Percentiles rank a stretch among this genome's conserved stretches.
Conservation (phyloP, 495 filamentous ascomycete genomes). For the Endocarpon pusillum region DNA sequence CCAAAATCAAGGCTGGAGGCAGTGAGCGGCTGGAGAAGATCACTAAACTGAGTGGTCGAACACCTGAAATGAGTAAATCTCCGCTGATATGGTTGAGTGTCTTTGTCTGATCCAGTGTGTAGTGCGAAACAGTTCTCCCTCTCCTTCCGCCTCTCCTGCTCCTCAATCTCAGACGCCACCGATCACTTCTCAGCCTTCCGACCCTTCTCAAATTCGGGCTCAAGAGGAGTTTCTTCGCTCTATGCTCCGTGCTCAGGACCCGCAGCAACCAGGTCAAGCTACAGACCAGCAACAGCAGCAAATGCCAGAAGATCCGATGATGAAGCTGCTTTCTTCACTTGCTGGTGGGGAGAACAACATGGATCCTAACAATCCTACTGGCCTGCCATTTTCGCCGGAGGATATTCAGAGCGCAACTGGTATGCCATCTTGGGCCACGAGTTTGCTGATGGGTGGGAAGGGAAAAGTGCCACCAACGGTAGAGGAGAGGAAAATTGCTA, state of each 20-base stretch:
- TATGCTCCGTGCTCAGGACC: slow-evolving; percentile 21
- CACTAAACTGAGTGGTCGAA: slow-evolving; percentile 54
- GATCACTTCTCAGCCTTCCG: slow-evolving; percentile 5
- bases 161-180: slow-evolving; percentile 19
- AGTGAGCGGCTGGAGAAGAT: slow-evolving; percentile 69
- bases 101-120: no score
- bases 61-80: no score
- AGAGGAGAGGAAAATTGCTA: slow-evolving; percentile 26
- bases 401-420: slow-evolving; percentile 20
- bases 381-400: slow-evolving; percentile 17
- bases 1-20: slow-evolving; percentile 74
- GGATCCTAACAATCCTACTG: slow-evolving; percentile 19
- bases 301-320: slow-evolving; percentile 38
- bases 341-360: slow-evolving; percentile 25
- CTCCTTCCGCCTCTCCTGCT: slow-evolving; percentile 9
- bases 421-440: slow-evolving; percentile 29
- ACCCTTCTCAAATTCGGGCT: slow-evolving; percentile 17
- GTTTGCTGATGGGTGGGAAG: slow-evolving; percentile 20
- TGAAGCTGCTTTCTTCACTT: slow-evolving; percentile 43
- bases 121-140: slow-evolving; percentile 5
- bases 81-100: no score
- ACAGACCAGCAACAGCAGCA: slow-evolving; percentile 18
- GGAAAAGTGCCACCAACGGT: slow-evolving; percentile 18
- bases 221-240: slow-evolving; percentile 29
- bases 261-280: slow-evolving; percentile 14